Base-by-base conservation (phyloP, 164 flowering plant species). In the Dillenia suffruticosa region DNA sequence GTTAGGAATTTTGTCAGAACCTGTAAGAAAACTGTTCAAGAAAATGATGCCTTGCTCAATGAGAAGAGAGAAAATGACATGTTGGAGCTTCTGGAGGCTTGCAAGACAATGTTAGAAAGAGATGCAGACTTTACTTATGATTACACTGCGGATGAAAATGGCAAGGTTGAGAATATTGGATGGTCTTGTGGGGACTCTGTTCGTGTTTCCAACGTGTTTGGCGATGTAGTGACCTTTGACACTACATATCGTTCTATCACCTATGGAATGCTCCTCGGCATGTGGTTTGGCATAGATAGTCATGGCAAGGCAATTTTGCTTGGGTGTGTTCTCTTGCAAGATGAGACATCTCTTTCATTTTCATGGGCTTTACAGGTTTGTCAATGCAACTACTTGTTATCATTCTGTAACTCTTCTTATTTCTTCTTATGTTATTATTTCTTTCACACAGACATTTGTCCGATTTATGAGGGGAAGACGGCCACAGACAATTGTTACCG, bases 211-310 rank as follows among this genome's bases (percentile, higher is more conserved):
- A 72, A 70, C 58, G 40, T 32, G 40, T 32, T 32, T 32, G 40
- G 40, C 7, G 40, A 32, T 32, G 40, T 32, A 32, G 40, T 32
- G 6, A 32, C 40, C 40, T 32, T 32, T 32, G 80, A 76, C 58
- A 70, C 77, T 44, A 54, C 70, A 1, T 73, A 76, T 57, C 66
- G 72, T 17, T 73, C 77, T 51, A 68, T 68, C 57, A 68, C 77
- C 32, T 68, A 70, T 49, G 80, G 77, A 11, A 49, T 73, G 68
- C 72, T 68, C 11, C 70, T 76, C 51, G 77, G 80, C 44, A 63
- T 73, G 13, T 76, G 76, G 72, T 68, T 76, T 68, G 80, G 80
- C 13, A 76, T 73, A 9, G 70, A 73, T 60, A 76, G 62, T 59
- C 63, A 70, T 56, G 80, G 80, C 14, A 67, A 66, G 59, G 58